phyloP scores from a whole-genome alignment of 2,329 filamentous ascomycete species.

The Bipolaris zeicola region DNA sequence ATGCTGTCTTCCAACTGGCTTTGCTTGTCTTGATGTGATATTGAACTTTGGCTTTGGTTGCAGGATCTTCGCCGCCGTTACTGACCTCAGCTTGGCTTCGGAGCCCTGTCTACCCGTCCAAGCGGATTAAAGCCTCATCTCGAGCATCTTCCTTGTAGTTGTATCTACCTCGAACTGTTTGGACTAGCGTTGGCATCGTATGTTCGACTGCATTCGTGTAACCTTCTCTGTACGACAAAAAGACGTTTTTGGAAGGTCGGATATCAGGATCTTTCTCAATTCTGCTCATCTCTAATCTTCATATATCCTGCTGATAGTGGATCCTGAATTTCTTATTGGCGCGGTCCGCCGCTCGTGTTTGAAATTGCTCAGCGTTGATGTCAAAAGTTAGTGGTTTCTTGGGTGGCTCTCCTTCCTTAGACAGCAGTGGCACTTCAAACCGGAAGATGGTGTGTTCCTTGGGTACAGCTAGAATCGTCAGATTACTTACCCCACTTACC shows the following conservation, averaged over 20 bases:
- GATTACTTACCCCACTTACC: slow-evolving; percentile 21
- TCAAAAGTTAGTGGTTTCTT: slow-evolving; percentile 72
- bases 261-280: not conserved
- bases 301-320: slow-evolving; percentile 77
- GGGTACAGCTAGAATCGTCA: slow-evolving; percentile 64
- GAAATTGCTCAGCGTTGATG: slow-evolving; percentile 84
- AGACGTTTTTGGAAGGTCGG: not conserved
- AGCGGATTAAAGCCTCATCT: too few species aligned
- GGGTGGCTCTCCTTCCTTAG: slow-evolving; percentile 26
- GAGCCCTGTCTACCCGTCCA: not conserved
- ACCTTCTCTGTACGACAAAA: too few species aligned
- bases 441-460: slow-evolving; percentile 90
- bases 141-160: too few species aligned
- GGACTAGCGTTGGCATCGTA: too few species aligned
- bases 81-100: not conserved
- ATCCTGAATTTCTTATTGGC: slow-evolving; percentile 91
- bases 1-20: not conserved
- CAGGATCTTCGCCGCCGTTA: not conserved
- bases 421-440: slow-evolving; percentile 66
- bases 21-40: not conserved
- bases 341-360: slow-evolving; percentile 79
- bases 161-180: too few species aligned
- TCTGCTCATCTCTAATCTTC: slow-evolving; percentile 40
- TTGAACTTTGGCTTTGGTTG: too few species aligned
- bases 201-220: too few species aligned